phyloP scores from a whole-genome alignment of 352 stramenopile species.

The Phytopythium boreale region DNA sequence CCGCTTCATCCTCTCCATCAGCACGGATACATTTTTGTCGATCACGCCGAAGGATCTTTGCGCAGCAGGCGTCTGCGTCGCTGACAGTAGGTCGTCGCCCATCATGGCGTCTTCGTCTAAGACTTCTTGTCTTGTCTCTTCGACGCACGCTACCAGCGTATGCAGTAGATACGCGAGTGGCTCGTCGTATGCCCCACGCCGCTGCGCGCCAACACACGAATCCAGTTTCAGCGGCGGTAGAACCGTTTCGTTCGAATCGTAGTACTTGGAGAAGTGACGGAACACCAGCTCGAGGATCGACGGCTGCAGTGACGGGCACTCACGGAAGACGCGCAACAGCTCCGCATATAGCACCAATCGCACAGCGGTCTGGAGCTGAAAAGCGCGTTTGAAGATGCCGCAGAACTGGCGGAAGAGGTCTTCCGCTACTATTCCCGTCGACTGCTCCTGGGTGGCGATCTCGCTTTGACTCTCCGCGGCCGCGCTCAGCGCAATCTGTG shows the following conservation, averaged over 20 bases:
- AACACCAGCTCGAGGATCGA: slow-evolving; percentile 49
- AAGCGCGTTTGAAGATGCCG: slow-evolving; percentile 43
- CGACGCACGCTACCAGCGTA: slow-evolving; percentile 29
- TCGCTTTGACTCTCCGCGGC: slow-evolving; percentile 14
- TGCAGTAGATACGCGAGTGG: slow-evolving; percentile 39
- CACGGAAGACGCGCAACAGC: slow-evolving; percentile 35
- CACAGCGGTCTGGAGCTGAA: slow-evolving; percentile 45
- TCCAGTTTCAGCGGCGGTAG: slow-evolving; percentile 51
- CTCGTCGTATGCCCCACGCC: slow-evolving; percentile 35
- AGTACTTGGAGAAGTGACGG: slow-evolving; percentile 38
- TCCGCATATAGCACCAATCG: slow-evolving; percentile 46
- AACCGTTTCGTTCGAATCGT: slow-evolving; percentile 43
- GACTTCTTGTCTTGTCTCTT: slow-evolving; percentile 15
- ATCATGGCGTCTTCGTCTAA: slow-evolving; percentile 31
- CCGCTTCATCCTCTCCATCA: slow-evolving; percentile 48
- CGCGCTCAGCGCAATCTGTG: not conserved
- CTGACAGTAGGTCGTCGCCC: slow-evolving; percentile 24
- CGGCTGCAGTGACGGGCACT: slow-evolving; percentile 36
- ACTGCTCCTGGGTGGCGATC: slow-evolving; percentile 35
- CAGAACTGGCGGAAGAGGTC: slow-evolving; percentile 60
- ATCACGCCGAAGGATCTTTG: slow-evolving; percentile 20
- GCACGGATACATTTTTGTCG: slow-evolving; percentile 19
- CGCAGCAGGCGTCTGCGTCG: slow-evolving; percentile 28
- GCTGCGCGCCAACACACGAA: slow-evolving; percentile 21
- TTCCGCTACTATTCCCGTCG: slow-evolving; percentile 36